phyloP scores from a whole-genome alignment of 257 asterid species.

The Solanum gracilifrons region DNA sequence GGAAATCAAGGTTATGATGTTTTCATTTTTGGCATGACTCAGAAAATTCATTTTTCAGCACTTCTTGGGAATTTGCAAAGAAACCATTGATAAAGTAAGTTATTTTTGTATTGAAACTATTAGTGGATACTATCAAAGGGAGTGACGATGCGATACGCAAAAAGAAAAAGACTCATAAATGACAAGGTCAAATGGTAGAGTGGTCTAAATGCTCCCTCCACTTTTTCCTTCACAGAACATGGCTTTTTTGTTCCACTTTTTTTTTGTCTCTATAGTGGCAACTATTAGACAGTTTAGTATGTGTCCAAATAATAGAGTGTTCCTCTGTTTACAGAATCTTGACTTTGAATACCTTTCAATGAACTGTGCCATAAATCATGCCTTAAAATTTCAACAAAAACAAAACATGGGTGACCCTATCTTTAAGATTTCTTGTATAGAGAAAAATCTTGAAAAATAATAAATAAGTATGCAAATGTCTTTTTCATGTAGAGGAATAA shows the following conservation, averaged over 20 bases:
- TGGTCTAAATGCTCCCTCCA: background rate
- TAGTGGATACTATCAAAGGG: background rate
- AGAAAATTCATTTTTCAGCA: background rate
- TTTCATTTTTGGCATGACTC: background rate
- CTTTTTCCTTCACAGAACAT: background rate
- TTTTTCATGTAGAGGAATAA: background rate
- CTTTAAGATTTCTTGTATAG: background rate
- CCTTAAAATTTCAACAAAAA: background rate
- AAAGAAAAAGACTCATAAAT: background rate
- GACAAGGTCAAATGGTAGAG: background rate
- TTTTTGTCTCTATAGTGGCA: background rate
- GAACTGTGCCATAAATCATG: background rate
- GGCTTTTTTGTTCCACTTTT: background rate
- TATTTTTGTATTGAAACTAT: background rate
- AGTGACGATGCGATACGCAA: background rate
- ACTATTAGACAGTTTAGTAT: background rate
- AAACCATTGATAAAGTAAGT: background rate
- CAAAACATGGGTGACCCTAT: background rate
- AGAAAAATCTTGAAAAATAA: background rate
- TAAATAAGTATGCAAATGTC: background rate
- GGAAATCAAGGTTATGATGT: background rate
- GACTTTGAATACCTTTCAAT: background rate
- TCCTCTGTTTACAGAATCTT: background rate
- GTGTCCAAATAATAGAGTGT: background rate
- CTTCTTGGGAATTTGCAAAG: background rate